Base-by-base conservation (phyloP, 345 rosid species). In the Brassica carinata region DNA sequence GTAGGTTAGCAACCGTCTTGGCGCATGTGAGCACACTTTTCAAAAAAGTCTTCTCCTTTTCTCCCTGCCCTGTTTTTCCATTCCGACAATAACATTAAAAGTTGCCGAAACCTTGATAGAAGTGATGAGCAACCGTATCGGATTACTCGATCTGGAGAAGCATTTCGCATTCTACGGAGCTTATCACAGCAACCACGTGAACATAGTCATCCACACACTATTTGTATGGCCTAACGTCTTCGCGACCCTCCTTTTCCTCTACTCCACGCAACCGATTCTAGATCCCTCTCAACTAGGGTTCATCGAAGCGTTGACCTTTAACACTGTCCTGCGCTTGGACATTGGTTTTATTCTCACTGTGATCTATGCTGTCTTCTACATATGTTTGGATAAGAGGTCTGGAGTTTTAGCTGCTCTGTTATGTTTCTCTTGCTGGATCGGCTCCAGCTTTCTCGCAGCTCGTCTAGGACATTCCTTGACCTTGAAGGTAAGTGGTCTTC, bases 141-240 rank as follows among this genome's bases (percentile, higher is more conserved):
- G 92, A 48, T 61, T 91, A 62, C 74, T 91, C 18, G 98, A 94
- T 79, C 89, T 91, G 0, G 98, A 90, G 83, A 91, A 83, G 64
- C 93, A 91, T 40, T 92, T 89, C 68, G 91, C 98, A 6, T 92
- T 85, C 89, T 94, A 94, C 23, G 98, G 97, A 7, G 94, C 95
- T 0, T 90, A 94, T 53, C 97, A 94, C 85, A 86, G 84, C 69
- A 94, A 92, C 82, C 86, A 82, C 27, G 59, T 87, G 2, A 92
- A 92, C 86, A 63, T 90, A 13, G 10, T 88, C 27, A 87, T 94
- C 66, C 98, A 94, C 84, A 87, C 81, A 9, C 11, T 92, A 11
- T 83, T 87, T 67, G 98, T 94, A 3, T 94, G 98, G 97, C 97
- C 98, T 1, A 87, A 90, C 70, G 69, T 90, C 55, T 94, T 91